These are phyloP conservation scores for Agrocybe pediades DNA, from an alignment of 768 basidiomycete species.

Conservation along the genomic window DNA sequence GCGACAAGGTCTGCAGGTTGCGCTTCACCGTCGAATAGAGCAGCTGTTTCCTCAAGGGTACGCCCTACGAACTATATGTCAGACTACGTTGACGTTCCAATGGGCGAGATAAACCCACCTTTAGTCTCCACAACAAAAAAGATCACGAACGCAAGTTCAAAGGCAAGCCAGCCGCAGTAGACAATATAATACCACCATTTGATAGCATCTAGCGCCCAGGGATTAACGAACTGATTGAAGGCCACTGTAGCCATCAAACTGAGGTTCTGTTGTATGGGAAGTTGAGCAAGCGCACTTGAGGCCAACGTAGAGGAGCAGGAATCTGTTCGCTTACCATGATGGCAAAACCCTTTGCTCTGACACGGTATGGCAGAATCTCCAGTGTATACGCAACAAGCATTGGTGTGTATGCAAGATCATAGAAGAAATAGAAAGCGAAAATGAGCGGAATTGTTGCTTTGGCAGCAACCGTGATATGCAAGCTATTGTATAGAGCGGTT, in stretches of 20 bases:
- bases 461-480: constrained; percentile 41
- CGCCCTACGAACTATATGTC: constrained; percentile 37
- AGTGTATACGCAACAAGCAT: constrained; percentile 63
- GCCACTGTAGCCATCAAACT: constrained; percentile 65
- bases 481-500: constrained; percentile 43
- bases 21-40: constrained; percentile 67
- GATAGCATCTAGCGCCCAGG: constrained; percentile 64
- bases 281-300: constrained; percentile 1
- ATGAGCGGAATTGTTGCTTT: constrained; percentile 68
- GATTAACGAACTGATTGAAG: constrained; percentile 82
- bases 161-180: constrained; percentile 63
- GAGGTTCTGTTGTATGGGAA: constrained; percentile 47
- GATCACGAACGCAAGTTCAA: constrained; percentile 61
- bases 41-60: constrained; percentile 75
- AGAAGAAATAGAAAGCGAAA: constrained; percentile 56
- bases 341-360: constrained; percentile 81
- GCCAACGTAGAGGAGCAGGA: not conserved
- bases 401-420: constrained; percentile 78
- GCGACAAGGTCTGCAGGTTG: constrained; percentile 42
- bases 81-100: not conserved
- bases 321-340: constrained; percentile 67
- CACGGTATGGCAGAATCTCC: constrained; percentile 79
- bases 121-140: constrained; percentile 63
- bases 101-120: constrained; percentile 34
- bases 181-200: constrained; percentile 65